Percentiles rank a stretch among this genome's conserved stretches.
Evolutionary conservation across 352 stramenopile genomes (phyloP).

Genomic region (Globisporangium echinulatum): DNA sequence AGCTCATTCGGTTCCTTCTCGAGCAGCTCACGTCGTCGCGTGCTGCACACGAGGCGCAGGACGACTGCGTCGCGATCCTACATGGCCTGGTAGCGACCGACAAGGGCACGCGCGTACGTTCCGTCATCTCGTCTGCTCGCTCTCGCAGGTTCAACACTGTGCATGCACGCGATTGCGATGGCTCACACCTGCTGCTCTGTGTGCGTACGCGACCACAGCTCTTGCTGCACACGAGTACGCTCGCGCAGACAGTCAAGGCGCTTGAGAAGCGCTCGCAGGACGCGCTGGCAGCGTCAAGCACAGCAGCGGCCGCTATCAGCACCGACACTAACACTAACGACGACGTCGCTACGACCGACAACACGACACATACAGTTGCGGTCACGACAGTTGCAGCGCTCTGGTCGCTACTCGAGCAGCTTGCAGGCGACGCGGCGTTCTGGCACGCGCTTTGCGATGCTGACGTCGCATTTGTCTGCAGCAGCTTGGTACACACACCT

Average conservation of each 20-base stretch:
- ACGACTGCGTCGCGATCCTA: slow-evolving; percentile 51
- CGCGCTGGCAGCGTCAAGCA: slow-evolving; percentile 2
- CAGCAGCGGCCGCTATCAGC: slow-evolving; percentile 11
- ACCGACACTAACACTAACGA: too few species aligned
- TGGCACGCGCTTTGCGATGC: slow-evolving; percentile 43
- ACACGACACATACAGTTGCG: not conserved
- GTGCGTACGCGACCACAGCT: slow-evolving; percentile 23
- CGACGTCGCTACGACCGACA: not conserved
- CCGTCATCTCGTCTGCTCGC: too few species aligned
- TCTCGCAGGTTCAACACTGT: too few species aligned
- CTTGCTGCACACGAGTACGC: slow-evolving; percentile 32
- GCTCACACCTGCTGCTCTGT: slow-evolving; percentile 11
- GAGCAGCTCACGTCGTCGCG: slow-evolving; percentile 34
- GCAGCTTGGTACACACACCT: slow-evolving; percentile 34
- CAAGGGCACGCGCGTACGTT: slow-evolving; percentile 38
- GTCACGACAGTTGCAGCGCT: slow-evolving; percentile 19
- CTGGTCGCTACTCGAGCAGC: slow-evolving; percentile 38
- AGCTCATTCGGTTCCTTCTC: slow-evolving; percentile 46
- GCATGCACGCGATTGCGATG: not conserved
- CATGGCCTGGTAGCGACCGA: slow-evolving; percentile 33
- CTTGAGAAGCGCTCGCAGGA: slow-evolving; percentile 32
- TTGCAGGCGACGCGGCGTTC: slow-evolving; percentile 29
- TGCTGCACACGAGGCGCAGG: slow-evolving; percentile 18
- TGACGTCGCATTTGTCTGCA: slow-evolving; percentile 67
- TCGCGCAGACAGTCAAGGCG: slow-evolving; percentile 36